phyloP scores from a whole-genome alignment of 1,284 basidiomycete species.

The Vanrija pseudolonga region DNA sequence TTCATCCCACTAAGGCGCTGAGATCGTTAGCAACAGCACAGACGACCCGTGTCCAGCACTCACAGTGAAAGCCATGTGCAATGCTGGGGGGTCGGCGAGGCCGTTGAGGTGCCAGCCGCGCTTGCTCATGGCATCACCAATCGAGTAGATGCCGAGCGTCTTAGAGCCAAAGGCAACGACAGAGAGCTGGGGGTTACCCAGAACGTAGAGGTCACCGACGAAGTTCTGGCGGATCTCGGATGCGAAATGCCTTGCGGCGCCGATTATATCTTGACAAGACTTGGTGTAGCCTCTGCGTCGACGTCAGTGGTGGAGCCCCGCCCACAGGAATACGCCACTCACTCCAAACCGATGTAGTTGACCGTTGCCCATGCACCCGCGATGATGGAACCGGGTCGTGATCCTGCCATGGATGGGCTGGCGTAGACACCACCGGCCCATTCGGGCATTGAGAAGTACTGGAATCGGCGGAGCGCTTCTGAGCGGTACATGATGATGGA shows the following conservation, averaged over 20 bases:
- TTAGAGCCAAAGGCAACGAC: conserved; percentile 83
- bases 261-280: conserved; percentile 80
- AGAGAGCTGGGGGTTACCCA: conserved; percentile 84
- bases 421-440: conserved; percentile 62
- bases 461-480: conserved; percentile 66
- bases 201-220: conserved; percentile 64
- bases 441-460: conserved; percentile 76
- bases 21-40: background rate
- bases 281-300: conserved; percentile 75
- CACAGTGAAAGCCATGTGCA: conserved; percentile 94
- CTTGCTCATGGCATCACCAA: conserved; percentile 84
- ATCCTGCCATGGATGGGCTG: conserved; percentile 72
- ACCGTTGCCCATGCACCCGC: conserved; percentile 96
- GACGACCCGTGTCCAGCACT: conserved; percentile 34
- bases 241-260: conserved; percentile 42
- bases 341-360: conserved; percentile 85
- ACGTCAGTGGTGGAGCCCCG: background rate
- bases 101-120: conserved; percentile 90
- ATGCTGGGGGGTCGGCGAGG: conserved; percentile 68
- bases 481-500: conserved; percentile 90
- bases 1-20: conserved; percentile 53
- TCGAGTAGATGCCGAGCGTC: conserved; percentile 62
- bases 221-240: conserved; percentile 33
- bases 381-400: conserved; percentile 84
- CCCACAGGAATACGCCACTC: conserved; percentile 29